These are phyloP conservation scores for Stephania yunnanensis DNA, from an alignment of 164 flowering plant species.

Conservation along the genomic window DNA sequence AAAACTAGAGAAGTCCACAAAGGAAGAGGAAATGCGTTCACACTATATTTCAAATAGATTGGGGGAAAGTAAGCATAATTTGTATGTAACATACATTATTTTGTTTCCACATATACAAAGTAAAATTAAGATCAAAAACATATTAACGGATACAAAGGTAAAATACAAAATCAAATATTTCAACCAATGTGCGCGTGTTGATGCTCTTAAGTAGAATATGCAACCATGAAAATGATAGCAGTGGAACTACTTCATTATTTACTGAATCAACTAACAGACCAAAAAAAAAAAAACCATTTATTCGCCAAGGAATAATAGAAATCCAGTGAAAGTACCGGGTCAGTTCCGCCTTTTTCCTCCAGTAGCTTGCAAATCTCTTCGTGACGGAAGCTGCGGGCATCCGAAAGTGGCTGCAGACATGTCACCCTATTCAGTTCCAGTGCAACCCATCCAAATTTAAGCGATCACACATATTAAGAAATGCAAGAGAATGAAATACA, in stretches of 20 bases:
- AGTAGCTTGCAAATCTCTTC: constrained; percentile 44
- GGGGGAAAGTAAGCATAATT: neutral
- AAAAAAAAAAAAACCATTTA: neutral
- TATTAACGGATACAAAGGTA: neutral
- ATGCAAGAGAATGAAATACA: too few species aligned
- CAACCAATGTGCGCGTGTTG: neutral
- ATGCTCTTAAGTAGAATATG: neutral
- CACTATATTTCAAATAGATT: too few species aligned
- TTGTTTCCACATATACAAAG: neutral
- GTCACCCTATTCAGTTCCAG: neutral
- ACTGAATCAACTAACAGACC: neutral
- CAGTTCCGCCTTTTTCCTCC: constrained; percentile 39
- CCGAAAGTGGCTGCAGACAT: constrained; percentile 45
- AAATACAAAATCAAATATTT: neutral
- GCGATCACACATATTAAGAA: neutral
- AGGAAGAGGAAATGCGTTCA: neutral
- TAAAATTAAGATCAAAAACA: too few species aligned
- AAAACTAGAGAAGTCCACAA: neutral
- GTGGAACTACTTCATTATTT: neutral
- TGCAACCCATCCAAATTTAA: neutral
- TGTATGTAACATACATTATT: neutral
- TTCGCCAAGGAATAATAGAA: neutral
- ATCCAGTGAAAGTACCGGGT: constrained; percentile 30
- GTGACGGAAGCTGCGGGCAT: constrained; percentile 44
- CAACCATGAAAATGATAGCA: too few species aligned